phyloP scores from a whole-genome alignment of 176 grass and related monocot genomes.

The Saccharum officinarum region DNA sequence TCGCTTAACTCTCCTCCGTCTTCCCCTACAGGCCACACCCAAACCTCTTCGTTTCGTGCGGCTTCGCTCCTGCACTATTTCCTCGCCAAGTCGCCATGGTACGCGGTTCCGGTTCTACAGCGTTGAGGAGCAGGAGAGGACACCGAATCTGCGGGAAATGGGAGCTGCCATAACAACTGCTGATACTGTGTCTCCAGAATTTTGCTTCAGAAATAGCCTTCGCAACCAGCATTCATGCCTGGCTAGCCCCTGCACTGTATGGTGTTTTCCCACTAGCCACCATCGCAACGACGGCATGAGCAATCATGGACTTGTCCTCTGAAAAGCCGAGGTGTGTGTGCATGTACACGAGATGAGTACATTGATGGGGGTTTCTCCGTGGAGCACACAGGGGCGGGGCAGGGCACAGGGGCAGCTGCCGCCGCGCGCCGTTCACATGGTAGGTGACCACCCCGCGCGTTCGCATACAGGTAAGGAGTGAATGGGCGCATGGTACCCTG shows the following conservation, averaged over 20 bases:
- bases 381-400: background rate
- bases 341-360: background rate
- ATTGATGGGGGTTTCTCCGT: slow-evolving; percentile 25
- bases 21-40: no score
- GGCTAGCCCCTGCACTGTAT: background rate
- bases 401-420: background rate
- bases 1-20: background rate
- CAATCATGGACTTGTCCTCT: slow-evolving; percentile 5
- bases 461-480: background rate
- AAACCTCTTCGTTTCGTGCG: no score
- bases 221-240: background rate
- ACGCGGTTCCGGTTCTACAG: background rate
- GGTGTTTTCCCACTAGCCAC: no score
- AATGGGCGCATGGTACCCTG: background rate
- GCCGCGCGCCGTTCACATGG: slow-evolving; percentile 8
- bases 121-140: background rate
- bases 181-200: background rate
- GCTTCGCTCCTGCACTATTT: background rate
- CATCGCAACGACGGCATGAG: background rate
- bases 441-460: background rate
- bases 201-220: no score
- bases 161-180: background rate
- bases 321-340: background rate
- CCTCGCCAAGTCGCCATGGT: background rate
- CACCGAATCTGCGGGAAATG: no score